phyloP scores from a whole-genome alignment of 164 flowering plant genomes.

The grape (Vitis vinifera) region ASM3070453v1 NC_081815.1:7287501-7288000 shows the following conservation, averaged over 20 bases:
- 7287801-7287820: too few species aligned
- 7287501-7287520: background rate
- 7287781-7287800: too few species aligned
- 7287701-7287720: constrained; percentile 66
- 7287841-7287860: too few species aligned
- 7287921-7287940: background rate
- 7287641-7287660: constrained; percentile 69
- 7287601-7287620: constrained; percentile 25
- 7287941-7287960: background rate
- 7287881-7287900: background rate
- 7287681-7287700: constrained; percentile 95
- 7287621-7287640: constrained; percentile 83
- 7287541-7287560: too few species aligned
- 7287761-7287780: too few species aligned
- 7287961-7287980: background rate
- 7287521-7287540: background rate
- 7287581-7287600: background rate
- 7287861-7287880: too few species aligned
- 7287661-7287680: constrained; percentile 59
- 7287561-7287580: constrained; percentile 5
- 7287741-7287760: constrained; percentile 48
- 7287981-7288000: too few species aligned
- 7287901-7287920: background rate
- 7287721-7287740: constrained; percentile 59
- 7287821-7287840: too few species aligned